Evolutionary conservation across 306 rosid species (phyloP).

Genomic region (Prunus mume): DNA sequence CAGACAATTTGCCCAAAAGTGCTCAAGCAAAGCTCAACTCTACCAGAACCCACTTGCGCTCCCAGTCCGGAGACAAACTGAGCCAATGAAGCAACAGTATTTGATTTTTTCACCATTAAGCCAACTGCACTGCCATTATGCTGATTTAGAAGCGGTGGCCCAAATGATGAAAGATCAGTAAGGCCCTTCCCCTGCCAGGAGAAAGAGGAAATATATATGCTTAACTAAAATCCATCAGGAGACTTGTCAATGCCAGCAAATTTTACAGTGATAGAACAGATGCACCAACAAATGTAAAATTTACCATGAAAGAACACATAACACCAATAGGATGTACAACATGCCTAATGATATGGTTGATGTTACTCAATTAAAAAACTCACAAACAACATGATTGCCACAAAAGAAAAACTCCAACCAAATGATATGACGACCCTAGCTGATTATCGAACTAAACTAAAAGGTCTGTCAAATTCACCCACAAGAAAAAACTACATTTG

Average conservation of each 20-base stretch:
- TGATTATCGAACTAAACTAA: background rate
- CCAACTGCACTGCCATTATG: conserved; percentile 70
- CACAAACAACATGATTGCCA: background rate
- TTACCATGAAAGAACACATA: background rate
- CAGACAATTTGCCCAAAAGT: conserved; percentile 69
- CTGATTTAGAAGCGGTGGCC: conserved; percentile 75
- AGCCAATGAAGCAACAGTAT: conserved; percentile 74
- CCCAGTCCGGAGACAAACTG: conserved; percentile 56
- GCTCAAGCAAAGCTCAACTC: conserved; percentile 43
- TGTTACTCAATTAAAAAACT: background rate
- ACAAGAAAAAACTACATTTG: background rate
- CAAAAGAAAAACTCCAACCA: background rate
- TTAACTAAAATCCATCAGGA: background rate
- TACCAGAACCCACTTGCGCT: conserved; percentile 33
- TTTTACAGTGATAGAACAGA: too few species aligned
- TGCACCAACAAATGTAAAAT: conserved; percentile 1
- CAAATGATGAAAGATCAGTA: conserved; percentile 57
- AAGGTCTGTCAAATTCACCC: background rate
- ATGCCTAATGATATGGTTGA: background rate
- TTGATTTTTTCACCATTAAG: conserved; percentile 66
- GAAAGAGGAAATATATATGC: background rate
- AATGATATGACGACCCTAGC: background rate
- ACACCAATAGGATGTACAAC: background rate
- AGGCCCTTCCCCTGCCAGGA: conserved; percentile 65
- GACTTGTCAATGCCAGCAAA: background rate